Base-by-base conservation (phyloP, 2,329 filamentous ascomycete genomes). In the Aspergillus ibericus region DNA sequence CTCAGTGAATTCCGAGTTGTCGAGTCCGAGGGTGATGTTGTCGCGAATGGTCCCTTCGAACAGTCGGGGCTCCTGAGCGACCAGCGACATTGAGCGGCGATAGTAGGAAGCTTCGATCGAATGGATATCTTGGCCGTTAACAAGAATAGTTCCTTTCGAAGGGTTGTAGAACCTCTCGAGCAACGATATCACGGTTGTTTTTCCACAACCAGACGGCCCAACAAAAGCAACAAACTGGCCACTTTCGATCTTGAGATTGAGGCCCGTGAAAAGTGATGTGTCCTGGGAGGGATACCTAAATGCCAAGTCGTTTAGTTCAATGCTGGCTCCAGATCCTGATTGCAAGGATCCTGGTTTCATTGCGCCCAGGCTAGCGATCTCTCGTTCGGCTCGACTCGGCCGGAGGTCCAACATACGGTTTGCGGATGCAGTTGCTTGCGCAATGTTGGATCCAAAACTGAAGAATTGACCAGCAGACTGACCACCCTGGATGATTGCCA, bases 61-160 rank as follows among this genome's bases (percentile, higher is more conserved):
- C 0, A 92, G 80, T 0, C 86, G 86, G 7, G 89, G 82, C 70
- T 92, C 89, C 71, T 92, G 89, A 2, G 88, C 85, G 0, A 93
- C 89, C 0, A 92, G 81, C 0, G 88, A 88, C n/a, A 92, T 78
- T 38, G 84, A 77, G 58, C 82, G 80, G 35, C 90, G 84, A 70
- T 91, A 91, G 20, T 81, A 75, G 59, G 81, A 80, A 0, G 88
- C 79, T 55, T 87, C 83, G 56, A 91, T 71, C 1, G 80, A 71
- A 1, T 77, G 71, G 48, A 92, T 85, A 64, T 88, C 81, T 47
- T 79, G 78, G 7, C 81, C 85, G 69, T 91, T 87, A 69, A 85
- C 83, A 0, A 87, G 76, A 52, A 95, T 87, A 4, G 77, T 77
- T 9, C 91, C 91, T 13, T 67, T 49, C 2, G 71, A 63, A 0